Base-by-base conservation (phyloP, 768 basidiomycete species). In the Tephrocybe sp. region DNA sequence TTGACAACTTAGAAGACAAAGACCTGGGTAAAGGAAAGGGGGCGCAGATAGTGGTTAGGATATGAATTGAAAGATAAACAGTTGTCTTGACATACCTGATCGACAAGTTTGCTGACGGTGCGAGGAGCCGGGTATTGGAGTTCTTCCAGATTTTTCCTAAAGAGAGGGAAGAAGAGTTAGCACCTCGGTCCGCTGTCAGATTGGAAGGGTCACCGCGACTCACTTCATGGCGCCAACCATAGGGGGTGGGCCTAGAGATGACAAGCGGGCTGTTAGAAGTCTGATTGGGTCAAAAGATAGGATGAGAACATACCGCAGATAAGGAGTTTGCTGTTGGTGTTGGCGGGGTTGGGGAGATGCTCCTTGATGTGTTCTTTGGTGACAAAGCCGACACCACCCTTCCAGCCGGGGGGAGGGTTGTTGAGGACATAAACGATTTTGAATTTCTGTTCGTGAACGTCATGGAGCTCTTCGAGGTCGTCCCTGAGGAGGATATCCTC, bases 401-500 rank as follows among this genome's bases (percentile, higher is more conserved):
- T 79, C 97, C 97, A 99, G 55, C 68, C 75, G 22, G 79, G 73
- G 4, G 95, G 94, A 2, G 94, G 84, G 74, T 93, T 97, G 78
- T 99, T 98, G 62, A 99, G 82, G 47, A 97, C 92, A 65, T 94
- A 93, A 70, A 80, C 83, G 45, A 95, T 77, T 57, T 79, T 83
- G 78, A 98, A 93, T 54, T 67, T 70, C 38, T 56, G 54, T 39
- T 74, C 73, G 61, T 95, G 78, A 47, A 69, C 72, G 41, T 73
- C 74, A 15, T 79, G 77, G 38, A 97, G 82, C 47, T 80, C 77
- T 66, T 97, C 93, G 40, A 99, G 79, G 62, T 97, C 92, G 51
- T 82, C 77, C 61, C 82, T 88, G 59, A 98, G 78, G 33, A 99
- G 83, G 62, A 99, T 97, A 64, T 99, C 97, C 48, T 94, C 89